Conservation (phyloP, 2,329 filamentous ascomycete species). For the Colletotrichum nymphaeae region DNA sequence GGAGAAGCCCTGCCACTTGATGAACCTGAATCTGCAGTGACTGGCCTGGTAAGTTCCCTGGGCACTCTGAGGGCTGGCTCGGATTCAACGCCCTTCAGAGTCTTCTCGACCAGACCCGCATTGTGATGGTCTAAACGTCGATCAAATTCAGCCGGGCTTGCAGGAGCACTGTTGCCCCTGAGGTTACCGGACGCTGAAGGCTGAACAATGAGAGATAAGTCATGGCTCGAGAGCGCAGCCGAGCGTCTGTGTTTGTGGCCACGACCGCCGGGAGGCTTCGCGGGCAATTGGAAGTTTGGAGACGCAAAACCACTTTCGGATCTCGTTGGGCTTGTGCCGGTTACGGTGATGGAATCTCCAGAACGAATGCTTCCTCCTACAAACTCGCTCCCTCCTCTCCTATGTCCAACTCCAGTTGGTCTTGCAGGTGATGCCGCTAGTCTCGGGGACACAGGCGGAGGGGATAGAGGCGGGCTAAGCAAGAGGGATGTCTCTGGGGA, state of each 20-base stretch:
- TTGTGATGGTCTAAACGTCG: constrained; percentile 22
- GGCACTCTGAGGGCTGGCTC: constrained; percentile 34
- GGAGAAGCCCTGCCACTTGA: constrained; percentile 37
- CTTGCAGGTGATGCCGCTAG: constrained; percentile 67
- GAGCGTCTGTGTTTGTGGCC: constrained; percentile 87
- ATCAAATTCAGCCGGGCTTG: constrained; percentile 66
- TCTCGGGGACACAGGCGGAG: constrained; percentile 55
- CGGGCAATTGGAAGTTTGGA: constrained; percentile 64
- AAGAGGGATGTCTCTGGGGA: constrained; percentile 50
- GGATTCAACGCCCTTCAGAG: constrained; percentile 34
- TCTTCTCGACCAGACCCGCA: constrained; percentile 24
- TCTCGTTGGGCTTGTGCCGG: constrained; percentile 79
- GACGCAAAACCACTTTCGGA: constrained; percentile 68
- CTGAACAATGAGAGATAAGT: constrained; percentile 77
- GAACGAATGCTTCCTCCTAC: constrained; percentile 77
- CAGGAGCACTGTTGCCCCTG: constrained; percentile 71
- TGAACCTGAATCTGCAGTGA: constrained; percentile 35
- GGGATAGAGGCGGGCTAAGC: constrained; percentile 68
- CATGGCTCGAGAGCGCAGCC: constrained; percentile 84
- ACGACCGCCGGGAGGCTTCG: constrained; percentile 63
- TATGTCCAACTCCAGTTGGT: constrained; percentile 76
- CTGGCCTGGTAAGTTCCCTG: constrained; percentile 13
- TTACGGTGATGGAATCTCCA: constrained; percentile 67
- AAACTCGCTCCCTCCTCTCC: constrained; percentile 86
- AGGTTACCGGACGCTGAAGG: constrained; percentile 64